phyloP scores from a whole-genome alignment of 2,329 filamentous ascomycete species.

The Fusarium sublunatum region DNA sequence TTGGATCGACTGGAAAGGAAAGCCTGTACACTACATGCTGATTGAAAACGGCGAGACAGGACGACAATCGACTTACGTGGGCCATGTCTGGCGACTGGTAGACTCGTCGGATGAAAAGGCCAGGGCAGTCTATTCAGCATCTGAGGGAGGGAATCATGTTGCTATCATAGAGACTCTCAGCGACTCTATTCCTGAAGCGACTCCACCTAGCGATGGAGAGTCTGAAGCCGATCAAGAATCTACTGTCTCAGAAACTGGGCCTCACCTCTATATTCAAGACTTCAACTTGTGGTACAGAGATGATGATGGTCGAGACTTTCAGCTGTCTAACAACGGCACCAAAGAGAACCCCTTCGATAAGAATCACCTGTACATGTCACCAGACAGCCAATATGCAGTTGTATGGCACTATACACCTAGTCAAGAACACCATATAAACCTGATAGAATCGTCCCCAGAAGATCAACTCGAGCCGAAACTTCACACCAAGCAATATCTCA shows the following conservation, averaged over 20 bases:
- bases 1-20: conserved; percentile 43
- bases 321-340: conserved; percentile 35
- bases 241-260: neutral
- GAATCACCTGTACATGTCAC: conserved; percentile 29
- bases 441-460: conserved; percentile 44
- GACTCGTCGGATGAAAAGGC: conserved; percentile 17
- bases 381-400: conserved; percentile 23
- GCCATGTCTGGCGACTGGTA: conserved; percentile 40
- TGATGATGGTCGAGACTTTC: conserved; percentile 12
- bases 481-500: conserved; percentile 38
- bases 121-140: conserved; percentile 28
- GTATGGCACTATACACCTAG: conserved; percentile 43
- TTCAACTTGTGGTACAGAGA: conserved; percentile 27
- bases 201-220: neutral
- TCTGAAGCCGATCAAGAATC: neutral
- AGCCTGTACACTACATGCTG: conserved; percentile 28
- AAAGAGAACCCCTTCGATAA: conserved; percentile 35
- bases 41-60: conserved; percentile 23
- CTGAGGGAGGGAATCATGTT: conserved; percentile 19
- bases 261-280: conserved; percentile 8
- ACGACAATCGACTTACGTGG: conserved; percentile 35
- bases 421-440: conserved; percentile 29
- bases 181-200: conserved; percentile 4
- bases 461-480: conserved; percentile 47
- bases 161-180: conserved; percentile 27